Evolutionary conservation across 805 yeast species (phyloP).

Genomic region (Wickerhamomyces silvicola): DNA sequence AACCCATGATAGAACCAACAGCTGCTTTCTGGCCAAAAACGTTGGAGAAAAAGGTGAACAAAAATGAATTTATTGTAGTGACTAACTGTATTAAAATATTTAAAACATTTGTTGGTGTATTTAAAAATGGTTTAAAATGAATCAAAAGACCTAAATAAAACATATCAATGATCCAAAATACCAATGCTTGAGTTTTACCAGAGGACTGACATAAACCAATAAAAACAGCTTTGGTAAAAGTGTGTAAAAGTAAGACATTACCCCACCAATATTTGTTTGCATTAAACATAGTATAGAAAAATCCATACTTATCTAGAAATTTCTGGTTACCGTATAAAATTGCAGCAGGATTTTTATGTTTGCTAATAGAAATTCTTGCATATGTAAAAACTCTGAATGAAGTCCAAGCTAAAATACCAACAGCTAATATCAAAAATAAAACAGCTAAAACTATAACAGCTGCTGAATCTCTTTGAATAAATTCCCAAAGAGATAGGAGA

Average conservation of each 20-base stretch:
- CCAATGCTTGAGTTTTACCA: conserved; percentile 78
- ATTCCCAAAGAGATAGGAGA: conserved; percentile 83
- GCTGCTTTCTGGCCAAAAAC: conserved; percentile 74
- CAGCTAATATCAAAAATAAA: conserved; percentile 55
- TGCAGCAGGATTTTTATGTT: conserved; percentile 80
- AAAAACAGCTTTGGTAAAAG: conserved; percentile 61
- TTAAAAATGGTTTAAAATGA: conserved; percentile 67
- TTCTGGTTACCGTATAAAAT: conserved; percentile 71
- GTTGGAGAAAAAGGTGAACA: conserved; percentile 81
- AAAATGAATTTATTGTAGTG: conserved; percentile 69
- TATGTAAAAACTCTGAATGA: conserved; percentile 54
- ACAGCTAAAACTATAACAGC: conserved; percentile 82
- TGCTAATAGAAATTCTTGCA: conserved; percentile 54
- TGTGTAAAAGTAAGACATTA: conserved; percentile 51
- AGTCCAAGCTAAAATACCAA: conserved; percentile 59
- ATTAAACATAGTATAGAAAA: conserved; percentile 81
- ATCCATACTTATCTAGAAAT: conserved; percentile 76
- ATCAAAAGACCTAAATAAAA: conserved; percentile 60
- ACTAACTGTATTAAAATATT: conserved; percentile 70
- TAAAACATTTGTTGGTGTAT: conserved; percentile 73
- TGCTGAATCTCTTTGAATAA: conserved; percentile 72
- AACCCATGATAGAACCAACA: conserved; percentile 84
- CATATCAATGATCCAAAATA: conserved; percentile 70
- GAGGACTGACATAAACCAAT: conserved; percentile 74
- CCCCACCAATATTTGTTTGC: conserved; percentile 85